phyloP scores from a whole-genome alignment of 306 rosid species.

The Malus sylvestris region DNA sequence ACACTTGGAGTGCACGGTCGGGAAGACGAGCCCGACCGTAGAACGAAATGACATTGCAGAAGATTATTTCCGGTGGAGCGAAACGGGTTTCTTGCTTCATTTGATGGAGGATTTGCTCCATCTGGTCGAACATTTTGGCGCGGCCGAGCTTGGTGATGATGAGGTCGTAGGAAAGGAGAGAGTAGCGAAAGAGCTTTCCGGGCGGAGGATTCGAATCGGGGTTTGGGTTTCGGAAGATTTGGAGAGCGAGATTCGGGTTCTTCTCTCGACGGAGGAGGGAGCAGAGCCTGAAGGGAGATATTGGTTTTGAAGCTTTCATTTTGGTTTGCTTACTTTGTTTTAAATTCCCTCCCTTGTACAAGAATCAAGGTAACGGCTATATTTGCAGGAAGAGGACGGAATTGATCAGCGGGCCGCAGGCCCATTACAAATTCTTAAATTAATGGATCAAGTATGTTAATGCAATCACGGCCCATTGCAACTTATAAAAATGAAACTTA shows the following conservation, averaged over 20 bases:
- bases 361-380: background rate
- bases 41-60: conserved; percentile 64
- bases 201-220: conserved; percentile 11
- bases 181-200: conserved; percentile 36
- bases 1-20: conserved; percentile 42
- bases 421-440: too few relatives aligned
- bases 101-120: conserved; percentile 59
- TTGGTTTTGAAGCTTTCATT: conserved; percentile 38
- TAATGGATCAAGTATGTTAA: too few relatives aligned
- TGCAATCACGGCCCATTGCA: too few relatives aligned
- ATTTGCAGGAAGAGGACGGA: too few relatives aligned
- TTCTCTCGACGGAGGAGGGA: conserved; percentile 61
- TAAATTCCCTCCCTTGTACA: background rate
- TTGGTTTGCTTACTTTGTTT: background rate
- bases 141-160: conserved; percentile 73
- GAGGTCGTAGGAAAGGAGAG: conserved; percentile 65
- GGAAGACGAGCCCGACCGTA: conserved; percentile 61
- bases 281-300: conserved; percentile 67
- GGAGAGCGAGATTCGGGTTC: conserved; percentile 52
- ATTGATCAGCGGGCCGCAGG: too few relatives aligned
- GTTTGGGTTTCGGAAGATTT: conserved; percentile 58
- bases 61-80: conserved; percentile 43
- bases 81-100: conserved; percentile 45
- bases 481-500: too few relatives aligned
- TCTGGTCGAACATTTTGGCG: conserved; percentile 62